These are phyloP conservation scores for Zygoascus biomembranicola DNA, from an alignment of 805 yeast species.

Conservation along the genomic window DNA sequence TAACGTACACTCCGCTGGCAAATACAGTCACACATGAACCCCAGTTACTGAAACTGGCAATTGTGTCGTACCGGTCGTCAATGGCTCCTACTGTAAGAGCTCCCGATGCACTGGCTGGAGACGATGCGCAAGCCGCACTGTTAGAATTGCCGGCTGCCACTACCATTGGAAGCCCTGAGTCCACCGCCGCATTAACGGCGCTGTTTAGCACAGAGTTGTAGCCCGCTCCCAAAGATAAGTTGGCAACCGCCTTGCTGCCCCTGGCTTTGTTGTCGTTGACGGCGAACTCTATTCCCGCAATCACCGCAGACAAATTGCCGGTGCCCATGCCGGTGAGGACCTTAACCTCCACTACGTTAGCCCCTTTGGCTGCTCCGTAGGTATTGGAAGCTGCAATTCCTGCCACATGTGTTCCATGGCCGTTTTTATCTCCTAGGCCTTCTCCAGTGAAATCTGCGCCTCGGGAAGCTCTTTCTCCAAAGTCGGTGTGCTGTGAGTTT, in stretches of 20 bases:
- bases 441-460: constrained; percentile 41
- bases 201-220: constrained; percentile 57
- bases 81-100: constrained; percentile 88
- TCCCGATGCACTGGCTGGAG: constrained; percentile 70
- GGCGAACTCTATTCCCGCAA: constrained; percentile 31
- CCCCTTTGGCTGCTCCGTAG: constrained; percentile 76
- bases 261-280: constrained; percentile 21
- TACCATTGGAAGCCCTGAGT: constrained; percentile 48
- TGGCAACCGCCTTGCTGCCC: constrained; percentile 52
- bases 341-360: constrained; percentile 61
- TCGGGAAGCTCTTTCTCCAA: constrained; percentile 34
- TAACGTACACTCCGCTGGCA: constrained; percentile 68
- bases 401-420: constrained; percentile 93
- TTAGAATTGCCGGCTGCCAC: constrained; percentile 81
- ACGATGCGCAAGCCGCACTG: constrained; percentile 65
- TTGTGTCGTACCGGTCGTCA: constrained; percentile 58
- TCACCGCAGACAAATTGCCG: constrained; percentile 40
- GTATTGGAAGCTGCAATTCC: constrained; percentile 74
- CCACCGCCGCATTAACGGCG: constrained; percentile 68
- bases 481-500: constrained; percentile 35
- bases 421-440: constrained; percentile 58
- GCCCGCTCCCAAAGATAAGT: constrained; percentile 72
- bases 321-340: constrained; percentile 61
- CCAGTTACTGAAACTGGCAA: constrained; percentile 81
- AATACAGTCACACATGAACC: constrained; percentile 80